These are phyloP conservation scores for Diaporthe sp. DNA, from an alignment of 2,329 filamentous ascomycete genomes.

Conservation along the genomic window DNA sequence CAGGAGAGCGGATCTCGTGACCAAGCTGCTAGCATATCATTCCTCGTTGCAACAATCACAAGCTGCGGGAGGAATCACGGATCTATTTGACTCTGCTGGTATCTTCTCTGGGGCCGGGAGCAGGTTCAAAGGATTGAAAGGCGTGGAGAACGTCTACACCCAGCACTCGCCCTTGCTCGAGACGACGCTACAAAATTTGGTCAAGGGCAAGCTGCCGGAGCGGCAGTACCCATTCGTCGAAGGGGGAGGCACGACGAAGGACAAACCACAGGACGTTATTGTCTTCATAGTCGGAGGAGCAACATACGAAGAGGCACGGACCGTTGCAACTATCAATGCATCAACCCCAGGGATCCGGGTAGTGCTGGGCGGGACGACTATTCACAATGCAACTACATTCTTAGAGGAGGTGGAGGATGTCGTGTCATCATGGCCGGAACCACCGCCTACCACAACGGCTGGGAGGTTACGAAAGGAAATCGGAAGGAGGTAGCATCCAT, in stretches of 20 bases:
- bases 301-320: constrained; percentile 97
- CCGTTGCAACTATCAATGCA: constrained; percentile 94
- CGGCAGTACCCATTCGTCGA: constrained; percentile 95
- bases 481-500: constrained; percentile 37
- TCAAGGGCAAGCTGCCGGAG: constrained; percentile 89
- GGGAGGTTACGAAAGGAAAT: constrained; percentile 46
- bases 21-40: constrained; percentile 86
- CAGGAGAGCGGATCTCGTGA: constrained; percentile 81
- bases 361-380: constrained; percentile 86
- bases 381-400: constrained; percentile 91
- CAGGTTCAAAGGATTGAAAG: constrained; percentile 93
- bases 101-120: constrained; percentile 91
- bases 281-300: constrained; percentile 94
- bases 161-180: constrained; percentile 94
- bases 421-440: constrained; percentile 86
- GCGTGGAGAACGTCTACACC: constrained; percentile 98
- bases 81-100: constrained; percentile 90
- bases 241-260: constrained; percentile 83
- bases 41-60: constrained; percentile 84
- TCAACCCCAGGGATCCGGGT: constrained; percentile 89
- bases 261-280: constrained; percentile 96
- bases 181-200: constrained; percentile 87
- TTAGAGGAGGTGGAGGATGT: constrained; percentile 92
- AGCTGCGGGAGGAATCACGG: constrained; percentile 82
- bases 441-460: constrained; percentile 48